These are phyloP conservation scores for Diutina scorzettiae DNA, from an alignment of 1,139 yeast species.

Conservation along the genomic window DNA sequence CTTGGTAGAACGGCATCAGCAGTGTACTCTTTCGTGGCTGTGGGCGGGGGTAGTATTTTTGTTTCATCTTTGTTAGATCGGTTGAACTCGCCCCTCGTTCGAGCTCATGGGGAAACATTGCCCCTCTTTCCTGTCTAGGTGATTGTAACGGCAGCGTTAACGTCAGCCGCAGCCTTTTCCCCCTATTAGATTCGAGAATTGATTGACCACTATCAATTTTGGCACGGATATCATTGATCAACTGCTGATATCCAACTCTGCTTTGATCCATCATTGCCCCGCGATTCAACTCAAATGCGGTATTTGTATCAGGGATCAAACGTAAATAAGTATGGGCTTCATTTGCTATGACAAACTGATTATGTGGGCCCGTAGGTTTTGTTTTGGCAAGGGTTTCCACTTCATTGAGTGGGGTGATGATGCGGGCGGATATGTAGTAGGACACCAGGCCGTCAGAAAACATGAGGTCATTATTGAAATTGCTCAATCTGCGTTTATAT, in stretches of 20 bases:
- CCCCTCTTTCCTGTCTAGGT: conserved; percentile 15
- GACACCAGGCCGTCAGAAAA: conserved; percentile 22
- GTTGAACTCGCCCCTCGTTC: conserved; percentile 1
- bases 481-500: conserved; percentile 8
- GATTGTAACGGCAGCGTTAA: conserved; percentile 9
- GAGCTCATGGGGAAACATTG: conserved; percentile 1
- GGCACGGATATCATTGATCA: conserved; percentile 18
- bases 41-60: not conserved
- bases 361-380: conserved; percentile 10
- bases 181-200: no score
- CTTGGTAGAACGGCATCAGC: conserved; percentile 14
- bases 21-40: not conserved
- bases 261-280: conserved; percentile 14
- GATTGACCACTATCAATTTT: conserved; percentile 11
- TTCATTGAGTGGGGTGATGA: conserved; percentile 24
- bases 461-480: conserved; percentile 1
- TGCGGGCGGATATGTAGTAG: conserved; percentile 25
- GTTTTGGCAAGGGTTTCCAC: conserved; percentile 12
- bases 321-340: conserved; percentile 19
- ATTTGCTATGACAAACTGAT: conserved; percentile 27
- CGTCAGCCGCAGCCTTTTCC: no score
- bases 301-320: conserved; percentile 17
- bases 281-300: conserved; percentile 11
- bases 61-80: conserved; percentile 6
- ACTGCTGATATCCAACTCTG: conserved; percentile 20